Conservation (phyloP, 2,329 filamentous ascomycete genomes). For the Botryosphaeria dothidea region DNA sequence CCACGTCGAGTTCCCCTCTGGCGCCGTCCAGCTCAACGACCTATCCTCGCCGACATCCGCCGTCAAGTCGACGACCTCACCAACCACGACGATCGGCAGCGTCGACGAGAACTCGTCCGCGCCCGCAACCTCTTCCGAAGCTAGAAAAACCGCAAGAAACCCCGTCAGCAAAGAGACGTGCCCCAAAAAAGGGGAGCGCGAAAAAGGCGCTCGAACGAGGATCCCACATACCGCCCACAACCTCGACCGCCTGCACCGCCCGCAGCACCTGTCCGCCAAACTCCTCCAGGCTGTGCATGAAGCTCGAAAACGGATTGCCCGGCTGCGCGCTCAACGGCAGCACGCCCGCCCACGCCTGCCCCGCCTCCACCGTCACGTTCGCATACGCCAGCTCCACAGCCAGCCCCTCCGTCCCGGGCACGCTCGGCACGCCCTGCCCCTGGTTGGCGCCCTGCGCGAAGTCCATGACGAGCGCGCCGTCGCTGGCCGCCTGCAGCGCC, state of each 20-base stretch:
- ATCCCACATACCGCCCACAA: neutral
- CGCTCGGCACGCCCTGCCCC: conserved; percentile 48
- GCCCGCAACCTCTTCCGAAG: neutral
- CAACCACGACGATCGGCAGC: neutral
- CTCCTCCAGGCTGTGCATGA: conserved; percentile 25
- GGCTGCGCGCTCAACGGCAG: conserved; percentile 22
- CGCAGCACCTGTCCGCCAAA: conserved; percentile 23
- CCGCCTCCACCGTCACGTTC: conserved; percentile 21
- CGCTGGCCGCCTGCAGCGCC: conserved; percentile 34
- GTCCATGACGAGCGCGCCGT: conserved; percentile 45
- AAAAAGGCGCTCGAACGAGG: neutral
- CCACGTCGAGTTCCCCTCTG: conserved; percentile 21
- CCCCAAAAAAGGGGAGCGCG: neutral
- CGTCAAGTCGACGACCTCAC: conserved; percentile 23
- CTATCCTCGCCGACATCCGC: conserved; percentile 17
- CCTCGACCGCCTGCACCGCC: conserved; percentile 22
- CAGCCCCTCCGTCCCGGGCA: conserved; percentile 22
- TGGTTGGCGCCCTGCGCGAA: conserved; percentile 50
- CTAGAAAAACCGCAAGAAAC: neutral
- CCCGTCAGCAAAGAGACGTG: neutral
- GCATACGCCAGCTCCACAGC: conserved; percentile 23
- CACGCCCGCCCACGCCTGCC: conserved; percentile 17
- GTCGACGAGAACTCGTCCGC: neutral
- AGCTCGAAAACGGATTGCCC: conserved; percentile 10
- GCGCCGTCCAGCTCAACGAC: conserved; percentile 23